Evolutionary conservation across 441 rosid genomes (phyloP).

Genomic region (Daphne laureola): DNA sequence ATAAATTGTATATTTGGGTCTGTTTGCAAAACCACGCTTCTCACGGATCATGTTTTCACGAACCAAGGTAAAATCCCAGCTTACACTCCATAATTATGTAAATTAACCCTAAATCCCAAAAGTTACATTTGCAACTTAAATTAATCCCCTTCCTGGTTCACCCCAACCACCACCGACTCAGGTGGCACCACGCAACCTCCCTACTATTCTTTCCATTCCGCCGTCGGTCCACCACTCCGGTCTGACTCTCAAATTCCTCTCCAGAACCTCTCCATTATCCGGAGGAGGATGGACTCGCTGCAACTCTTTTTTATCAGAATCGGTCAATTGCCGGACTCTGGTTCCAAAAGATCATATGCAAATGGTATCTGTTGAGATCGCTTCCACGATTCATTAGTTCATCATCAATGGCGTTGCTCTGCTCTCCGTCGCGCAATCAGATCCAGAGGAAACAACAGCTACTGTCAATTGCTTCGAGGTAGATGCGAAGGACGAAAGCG

Average conservation of each 20-base stretch:
- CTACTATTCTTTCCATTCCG: too few species aligned
- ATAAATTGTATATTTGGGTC: too few species aligned
- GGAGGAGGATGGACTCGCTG: constrained; percentile 47
- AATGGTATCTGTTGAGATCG: constrained; percentile 49
- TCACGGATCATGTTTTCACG: too few species aligned
- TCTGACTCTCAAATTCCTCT: constrained; percentile 30
- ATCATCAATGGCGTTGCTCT: constrained; percentile 56
- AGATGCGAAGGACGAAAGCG: constrained; percentile 20
- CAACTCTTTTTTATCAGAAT: constrained; percentile 39
- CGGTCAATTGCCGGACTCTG: constrained; percentile 36
- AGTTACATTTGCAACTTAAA: too few species aligned
- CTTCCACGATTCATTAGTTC: constrained; percentile 49
- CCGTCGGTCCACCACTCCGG: constrained; percentile 4
- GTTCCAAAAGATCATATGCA: constrained; percentile 41
- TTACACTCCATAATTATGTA: too few species aligned
- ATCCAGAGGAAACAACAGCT: constrained; percentile 4
- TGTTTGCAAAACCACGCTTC: too few species aligned
- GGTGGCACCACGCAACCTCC: too few species aligned
- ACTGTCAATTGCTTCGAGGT: constrained; percentile 1
- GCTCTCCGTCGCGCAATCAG: constrained; percentile 29
- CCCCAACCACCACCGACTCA: too few species aligned
- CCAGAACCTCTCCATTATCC: constrained; percentile 33
- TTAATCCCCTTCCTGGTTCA: too few species aligned
- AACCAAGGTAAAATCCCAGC: too few species aligned
- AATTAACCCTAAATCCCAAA: too few species aligned